Base-by-base conservation (phyloP, 2,329 filamentous ascomycete species). In the Colletotrichum eremochloae region DNA sequence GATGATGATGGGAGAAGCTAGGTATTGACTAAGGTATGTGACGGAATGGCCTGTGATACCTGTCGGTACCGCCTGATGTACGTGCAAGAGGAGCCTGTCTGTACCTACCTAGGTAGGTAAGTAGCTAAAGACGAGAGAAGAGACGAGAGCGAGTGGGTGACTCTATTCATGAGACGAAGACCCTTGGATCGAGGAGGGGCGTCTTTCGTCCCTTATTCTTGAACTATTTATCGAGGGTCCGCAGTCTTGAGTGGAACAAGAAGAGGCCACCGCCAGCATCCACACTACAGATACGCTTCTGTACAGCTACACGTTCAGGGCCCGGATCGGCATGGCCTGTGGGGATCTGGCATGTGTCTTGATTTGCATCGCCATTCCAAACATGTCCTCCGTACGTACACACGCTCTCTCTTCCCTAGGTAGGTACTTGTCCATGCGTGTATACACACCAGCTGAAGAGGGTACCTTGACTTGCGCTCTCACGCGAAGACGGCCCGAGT, bases 191-290 rank as follows among this genome's bases (percentile, higher is more conserved):
- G 55, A 58, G 31, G 66, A 65, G 60, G 69, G 66, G 53, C 63
- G 33, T 46, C 65, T 31, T 18, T 18, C 24, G 55, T 72, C 66
- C 69, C 69, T 69, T 69, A 62, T 65, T 69, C 69, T 69, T 72
- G 24, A 24, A 24, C 24, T 1, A 72, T 72, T 69, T 63, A 42
- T 42, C 50, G 24, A 72, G 69, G 69, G 60, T 44, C 60, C 38
- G 40, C 38, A 18, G 33, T 15, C 46, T 56, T 33, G 44, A 68
- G 18, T 8, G 36, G 58, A 24, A 36, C 18, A 40, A 48, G 46
- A 36, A 61, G 68, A 71, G 65, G 65, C 69, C 68, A 58, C 55
- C 68, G 58, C 55, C 65, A 53, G 44, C 9, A 38, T 36, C 15
- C 33, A 64, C 7, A 24, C 1, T 40, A 48, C 8, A 7, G 7